Percentiles rank a stretch among this genome's conserved stretches.
phyloP scores from a whole-genome alignment of 1,139 yeast genomes.

The Kluyveromyces sp. region DNA sequence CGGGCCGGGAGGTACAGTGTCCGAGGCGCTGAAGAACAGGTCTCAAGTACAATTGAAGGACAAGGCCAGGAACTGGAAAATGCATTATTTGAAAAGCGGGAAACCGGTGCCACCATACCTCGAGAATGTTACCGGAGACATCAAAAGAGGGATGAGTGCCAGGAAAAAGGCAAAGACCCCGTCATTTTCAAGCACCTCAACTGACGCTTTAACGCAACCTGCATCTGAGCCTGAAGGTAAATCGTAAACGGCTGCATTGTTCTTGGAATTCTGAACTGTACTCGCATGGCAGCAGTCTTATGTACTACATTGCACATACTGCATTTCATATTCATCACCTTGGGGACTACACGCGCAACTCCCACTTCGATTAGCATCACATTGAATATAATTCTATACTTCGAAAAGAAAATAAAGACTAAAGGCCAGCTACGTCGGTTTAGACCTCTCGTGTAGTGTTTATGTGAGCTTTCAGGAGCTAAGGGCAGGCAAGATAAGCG shows the following conservation, averaged over 20 bases:
- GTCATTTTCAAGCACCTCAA: neutral
- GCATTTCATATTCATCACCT: too few relatives aligned
- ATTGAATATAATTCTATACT: too few relatives aligned
- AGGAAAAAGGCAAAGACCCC: constrained; percentile 20
- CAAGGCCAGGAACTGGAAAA: constrained; percentile 91
- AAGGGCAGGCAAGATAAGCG: too few relatives aligned
- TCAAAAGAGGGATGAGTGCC: constrained; percentile 47
- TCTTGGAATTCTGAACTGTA: too few relatives aligned
- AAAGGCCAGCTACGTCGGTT: too few relatives aligned
- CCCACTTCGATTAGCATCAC: too few relatives aligned
- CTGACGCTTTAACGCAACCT: neutral
- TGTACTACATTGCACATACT: neutral
- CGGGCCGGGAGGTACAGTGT: constrained; percentile 87
- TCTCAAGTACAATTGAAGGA: constrained; percentile 90
- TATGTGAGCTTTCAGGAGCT: too few relatives aligned
- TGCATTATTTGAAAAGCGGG: constrained; percentile 68
- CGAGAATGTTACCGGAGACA: constrained; percentile 78
- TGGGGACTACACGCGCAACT: too few relatives aligned
- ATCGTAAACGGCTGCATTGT: too few relatives aligned
- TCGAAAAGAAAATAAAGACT: too few relatives aligned
- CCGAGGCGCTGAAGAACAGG: constrained; percentile 77
- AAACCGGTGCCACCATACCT: constrained; percentile 72
- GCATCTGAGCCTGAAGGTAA: neutral
- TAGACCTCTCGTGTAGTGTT: too few relatives aligned
- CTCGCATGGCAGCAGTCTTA: too few relatives aligned